Evolutionary conservation across 257 asterid genomes (phyloP).

Genomic region (Solanum ossicruentum): DNA sequence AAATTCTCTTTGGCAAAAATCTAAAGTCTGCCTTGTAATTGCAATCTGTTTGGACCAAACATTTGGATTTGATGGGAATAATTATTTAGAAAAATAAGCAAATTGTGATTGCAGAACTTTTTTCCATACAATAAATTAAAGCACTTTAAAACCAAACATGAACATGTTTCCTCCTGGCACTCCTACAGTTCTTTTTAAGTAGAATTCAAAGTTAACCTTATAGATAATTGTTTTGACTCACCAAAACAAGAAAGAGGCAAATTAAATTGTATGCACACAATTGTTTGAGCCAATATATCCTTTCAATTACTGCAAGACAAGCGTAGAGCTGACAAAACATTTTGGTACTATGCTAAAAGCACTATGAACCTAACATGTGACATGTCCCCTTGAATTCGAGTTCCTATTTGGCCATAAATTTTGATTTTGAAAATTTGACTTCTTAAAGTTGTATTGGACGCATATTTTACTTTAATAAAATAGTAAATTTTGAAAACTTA

Average conservation of each 20-base stretch:
- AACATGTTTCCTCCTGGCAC: neutral
- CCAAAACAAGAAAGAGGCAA: neutral
- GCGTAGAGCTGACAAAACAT: neutral
- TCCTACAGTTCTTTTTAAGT: neutral
- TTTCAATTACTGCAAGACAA: neutral
- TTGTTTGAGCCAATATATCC: neutral
- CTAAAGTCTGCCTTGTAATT: too few species aligned
- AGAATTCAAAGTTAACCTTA: neutral
- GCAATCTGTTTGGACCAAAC: too few species aligned
- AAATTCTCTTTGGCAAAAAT: too few species aligned
- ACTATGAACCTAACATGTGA: neutral
- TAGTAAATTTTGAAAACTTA: too few species aligned
- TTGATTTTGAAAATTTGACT: too few species aligned
- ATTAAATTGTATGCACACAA: neutral
- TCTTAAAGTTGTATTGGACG: too few species aligned
- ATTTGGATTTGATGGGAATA: too few species aligned
- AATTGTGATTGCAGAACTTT: neutral
- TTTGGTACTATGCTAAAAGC: neutral
- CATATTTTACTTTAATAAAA: too few species aligned
- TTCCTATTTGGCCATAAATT: too few species aligned
- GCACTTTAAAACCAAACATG: neutral
- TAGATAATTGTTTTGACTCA: neutral
- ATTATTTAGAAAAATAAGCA: too few species aligned
- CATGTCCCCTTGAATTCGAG: neutral
- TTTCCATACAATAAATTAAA: neutral